These are phyloP conservation scores for Penicillium digitatum DNA, from an alignment of 2,329 filamentous ascomycete genomes.

Conservation along the genomic window DNA sequence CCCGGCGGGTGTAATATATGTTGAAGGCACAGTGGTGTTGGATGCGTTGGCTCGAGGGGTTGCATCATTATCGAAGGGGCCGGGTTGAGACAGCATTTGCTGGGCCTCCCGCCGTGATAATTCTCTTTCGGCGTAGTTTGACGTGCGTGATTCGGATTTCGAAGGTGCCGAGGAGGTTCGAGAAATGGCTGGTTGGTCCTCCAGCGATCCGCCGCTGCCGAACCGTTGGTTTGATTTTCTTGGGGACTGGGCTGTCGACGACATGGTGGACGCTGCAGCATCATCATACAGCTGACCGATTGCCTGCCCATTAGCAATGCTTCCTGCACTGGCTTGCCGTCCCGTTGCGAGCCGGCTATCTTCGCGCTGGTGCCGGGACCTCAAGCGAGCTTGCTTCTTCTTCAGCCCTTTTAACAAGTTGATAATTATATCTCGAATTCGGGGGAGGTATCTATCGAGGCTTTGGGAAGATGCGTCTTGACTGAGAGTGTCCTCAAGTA, in stretches of 20 bases:
- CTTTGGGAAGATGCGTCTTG: slow-evolving; percentile 93
- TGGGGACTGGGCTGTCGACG: slow-evolving; percentile 29
- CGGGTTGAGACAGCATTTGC: slow-evolving; percentile 52
- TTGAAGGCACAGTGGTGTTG: slow-evolving; percentile 25
- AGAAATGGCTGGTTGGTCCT: slow-evolving; percentile 31
- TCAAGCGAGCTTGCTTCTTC: slow-evolving; percentile 88
- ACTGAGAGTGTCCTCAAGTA: slow-evolving; percentile 91
- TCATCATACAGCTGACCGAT: slow-evolving; percentile 47
- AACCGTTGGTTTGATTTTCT: slow-evolving; percentile 36
- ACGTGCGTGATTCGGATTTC: slow-evolving; percentile 25
- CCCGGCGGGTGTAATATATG: slow-evolving; percentile 11
- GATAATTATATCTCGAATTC: slow-evolving; percentile 97
- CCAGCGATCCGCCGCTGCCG: slow-evolving; percentile 38
- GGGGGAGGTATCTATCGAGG: slow-evolving; percentile 86
- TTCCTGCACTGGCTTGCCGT: slow-evolving; percentile 48
- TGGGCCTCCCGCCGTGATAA: slow-evolving; percentile 39
- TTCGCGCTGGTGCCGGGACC: slow-evolving; percentile 53
- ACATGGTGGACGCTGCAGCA: slow-evolving; percentile 25
- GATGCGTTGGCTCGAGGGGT: slow-evolving; percentile 26
- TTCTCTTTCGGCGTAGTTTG: slow-evolving; percentile 39
- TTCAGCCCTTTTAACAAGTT: slow-evolving; percentile 93
- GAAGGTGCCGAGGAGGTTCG: slow-evolving; percentile 30
- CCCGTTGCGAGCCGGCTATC: slow-evolving; percentile 41
- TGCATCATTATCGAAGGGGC: slow-evolving; percentile 62
- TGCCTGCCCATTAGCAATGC: slow-evolving; percentile 43